A percentile compares a stretch with the other conserved stretches of the same genome.
These are phyloP conservation scores for Xylariaceae sp. DNA, from an alignment of 2,329 filamentous ascomycete genomes.

Conservation along the genomic window DNA sequence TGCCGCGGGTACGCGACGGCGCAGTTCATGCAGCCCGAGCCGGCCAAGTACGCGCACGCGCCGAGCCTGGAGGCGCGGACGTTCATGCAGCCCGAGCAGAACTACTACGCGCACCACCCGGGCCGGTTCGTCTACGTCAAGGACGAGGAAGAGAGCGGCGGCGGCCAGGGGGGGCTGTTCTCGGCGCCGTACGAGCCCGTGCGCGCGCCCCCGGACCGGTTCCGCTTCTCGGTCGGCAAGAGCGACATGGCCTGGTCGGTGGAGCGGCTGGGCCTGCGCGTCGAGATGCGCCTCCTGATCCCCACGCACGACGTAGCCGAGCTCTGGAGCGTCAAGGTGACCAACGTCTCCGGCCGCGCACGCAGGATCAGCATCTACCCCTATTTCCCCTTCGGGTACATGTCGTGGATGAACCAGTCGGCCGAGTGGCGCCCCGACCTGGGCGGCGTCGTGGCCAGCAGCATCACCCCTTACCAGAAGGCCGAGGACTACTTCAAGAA, in stretches of 20 bases:
- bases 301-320: conserved; percentile 48
- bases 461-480: conserved; percentile 51
- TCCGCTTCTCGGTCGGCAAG: conserved; percentile 47
- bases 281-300: conserved; percentile 44
- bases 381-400: conserved; percentile 52
- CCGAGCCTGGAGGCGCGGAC: conserved; percentile 51
- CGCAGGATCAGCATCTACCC: conserved; percentile 46
- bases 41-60: conserved; percentile 51
- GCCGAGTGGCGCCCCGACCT: conserved; percentile 43
- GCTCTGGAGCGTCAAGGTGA: conserved; percentile 46
- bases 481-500: conserved; percentile 50
- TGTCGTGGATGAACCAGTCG: conserved; percentile 56
- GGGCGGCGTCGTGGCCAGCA: conserved; percentile 41
- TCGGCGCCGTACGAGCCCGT: conserved; percentile 51
- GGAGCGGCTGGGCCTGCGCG: conserved; percentile 41
- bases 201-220: conserved; percentile 37
- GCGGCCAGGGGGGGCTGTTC: conserved; percentile 31
- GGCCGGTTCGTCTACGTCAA: conserved; percentile 53
- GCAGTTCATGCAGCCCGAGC: conserved; percentile 55
- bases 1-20: conserved; percentile 51
- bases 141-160: conserved; percentile 40
- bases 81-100: conserved; percentile 54
- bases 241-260: conserved; percentile 47
- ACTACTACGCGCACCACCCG: conserved; percentile 51
- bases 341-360: conserved; percentile 36